A percentile compares a stretch with the other conserved stretches of the same genome.
Conservation (phyloP, 441 rosid genomes). For the Aleurites moluccanus region DNA sequence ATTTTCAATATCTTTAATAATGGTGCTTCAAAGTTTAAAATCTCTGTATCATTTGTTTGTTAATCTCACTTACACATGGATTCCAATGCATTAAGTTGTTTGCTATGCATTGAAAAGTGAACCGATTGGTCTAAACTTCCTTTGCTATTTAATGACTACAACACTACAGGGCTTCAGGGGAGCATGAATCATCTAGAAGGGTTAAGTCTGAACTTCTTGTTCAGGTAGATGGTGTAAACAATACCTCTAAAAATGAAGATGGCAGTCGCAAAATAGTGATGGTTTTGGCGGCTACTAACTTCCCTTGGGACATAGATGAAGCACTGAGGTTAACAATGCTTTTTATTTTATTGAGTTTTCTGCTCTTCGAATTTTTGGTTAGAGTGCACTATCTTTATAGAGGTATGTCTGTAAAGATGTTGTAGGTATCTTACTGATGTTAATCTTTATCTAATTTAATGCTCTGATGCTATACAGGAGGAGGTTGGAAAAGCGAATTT, state of each 20-base stretch:
- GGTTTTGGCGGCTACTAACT: conserved; percentile 99
- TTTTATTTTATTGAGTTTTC: neutral
- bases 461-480: conserved; percentile 61
- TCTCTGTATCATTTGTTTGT: neutral
- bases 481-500: conserved; percentile 97
- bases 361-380: conserved; percentile 7
- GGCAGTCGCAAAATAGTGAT: conserved; percentile 95
- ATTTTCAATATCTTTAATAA: neutral
- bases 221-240: conserved; percentile 99
- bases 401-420: neutral
- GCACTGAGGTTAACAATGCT: conserved; percentile 68
- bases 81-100: conserved; percentile 4
- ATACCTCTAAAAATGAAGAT: conserved; percentile 80
- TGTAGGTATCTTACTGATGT: neutral
- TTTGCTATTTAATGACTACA: conserved; percentile 3
- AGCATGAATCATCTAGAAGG: conserved; percentile 99
- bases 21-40: conserved; percentile 8
- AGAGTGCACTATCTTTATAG: neutral
- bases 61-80: neutral
- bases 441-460: conserved; percentile 17
- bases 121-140: conserved; percentile 1
- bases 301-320: conserved; percentile 99
- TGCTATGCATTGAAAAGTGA: neutral
- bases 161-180: conserved; percentile 84
- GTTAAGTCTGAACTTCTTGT: conserved; percentile 99